Conservation (phyloP, 2,329 filamentous ascomycete genomes). For the Scytalidium sp. region DNA sequence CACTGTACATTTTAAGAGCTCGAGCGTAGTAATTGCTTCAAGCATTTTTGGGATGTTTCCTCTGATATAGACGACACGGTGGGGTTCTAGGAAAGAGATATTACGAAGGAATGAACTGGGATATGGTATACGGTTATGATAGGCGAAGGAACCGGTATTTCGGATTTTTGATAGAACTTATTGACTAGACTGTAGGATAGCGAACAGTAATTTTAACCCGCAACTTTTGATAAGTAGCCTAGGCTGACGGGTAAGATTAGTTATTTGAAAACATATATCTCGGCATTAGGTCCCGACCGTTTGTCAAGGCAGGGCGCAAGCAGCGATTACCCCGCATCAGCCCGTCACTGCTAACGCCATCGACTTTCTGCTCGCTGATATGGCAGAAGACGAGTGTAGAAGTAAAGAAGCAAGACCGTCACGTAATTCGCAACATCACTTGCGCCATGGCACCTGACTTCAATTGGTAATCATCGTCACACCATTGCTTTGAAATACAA, state of each 20-base stretch:
- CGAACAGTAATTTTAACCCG: no score
- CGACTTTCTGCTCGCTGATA: background rate
- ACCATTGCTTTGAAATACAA: background rate
- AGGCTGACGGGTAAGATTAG: no score
- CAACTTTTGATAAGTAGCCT: no score
- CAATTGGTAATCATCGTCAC: background rate
- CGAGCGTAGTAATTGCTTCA: no score
- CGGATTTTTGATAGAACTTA: background rate
- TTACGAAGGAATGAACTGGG: no score
- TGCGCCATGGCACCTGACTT: background rate
- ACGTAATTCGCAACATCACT: constrained; percentile 4
- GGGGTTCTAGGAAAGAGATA: no score
- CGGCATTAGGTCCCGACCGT: background rate
- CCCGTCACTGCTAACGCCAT: background rate
- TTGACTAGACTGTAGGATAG: background rate
- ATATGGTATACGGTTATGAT: no score
- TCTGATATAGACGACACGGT: no score
- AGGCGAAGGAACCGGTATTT: no score
- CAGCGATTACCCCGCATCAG: background rate
- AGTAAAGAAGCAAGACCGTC: constrained; percentile 2
- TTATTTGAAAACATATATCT: background rate
- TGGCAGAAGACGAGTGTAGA: background rate
- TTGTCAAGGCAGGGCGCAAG: background rate
- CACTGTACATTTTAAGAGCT: background rate
- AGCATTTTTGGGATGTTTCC: no score